Evolutionary conservation across 2,329 filamentous ascomycete genomes (phyloP).

Genomic region (Knufia petricola): DNA sequence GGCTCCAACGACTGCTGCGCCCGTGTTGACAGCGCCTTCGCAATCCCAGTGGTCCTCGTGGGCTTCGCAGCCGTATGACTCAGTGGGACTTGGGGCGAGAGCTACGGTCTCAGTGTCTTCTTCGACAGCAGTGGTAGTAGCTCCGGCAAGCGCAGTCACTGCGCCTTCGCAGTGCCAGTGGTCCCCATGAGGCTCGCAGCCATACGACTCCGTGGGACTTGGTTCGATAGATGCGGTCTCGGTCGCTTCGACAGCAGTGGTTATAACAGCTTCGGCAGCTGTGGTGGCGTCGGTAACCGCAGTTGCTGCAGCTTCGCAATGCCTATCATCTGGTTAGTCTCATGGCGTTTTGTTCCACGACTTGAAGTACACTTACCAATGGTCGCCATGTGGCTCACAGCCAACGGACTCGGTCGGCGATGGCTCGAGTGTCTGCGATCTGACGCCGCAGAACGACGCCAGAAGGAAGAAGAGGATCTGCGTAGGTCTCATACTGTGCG

Average conservation of each 20-base stretch:
- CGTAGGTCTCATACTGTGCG: background rate
- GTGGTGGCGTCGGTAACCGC: no score
- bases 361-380: constrained; percentile 17
- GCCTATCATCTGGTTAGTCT: constrained; percentile 17
- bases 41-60: constrained; percentile 24
- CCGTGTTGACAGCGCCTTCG: constrained; percentile 15
- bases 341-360: background rate
- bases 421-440: constrained; percentile 13
- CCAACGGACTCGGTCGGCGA: constrained; percentile 26
- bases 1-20: no score
- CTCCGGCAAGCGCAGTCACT: background rate
- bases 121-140: background rate
- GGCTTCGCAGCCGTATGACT: constrained; percentile 17
- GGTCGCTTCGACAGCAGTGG: background rate
- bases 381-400: constrained; percentile 24
- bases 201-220: constrained; percentile 18
- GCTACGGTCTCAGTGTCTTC: background rate
- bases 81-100: constrained; percentile 14
- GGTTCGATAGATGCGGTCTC: background rate
- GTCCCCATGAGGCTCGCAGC: constrained; percentile 20
- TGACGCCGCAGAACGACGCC: background rate
- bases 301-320: constrained; percentile 25
- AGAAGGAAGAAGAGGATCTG: background rate
- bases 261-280: no score
- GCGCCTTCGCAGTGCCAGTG: constrained; percentile 24